Evolutionary conservation across 805 yeast species (phyloP), one percentile per base, ranked within the genome.

Genomic region (Zygosaccharomyces gambellarensis): DNA sequence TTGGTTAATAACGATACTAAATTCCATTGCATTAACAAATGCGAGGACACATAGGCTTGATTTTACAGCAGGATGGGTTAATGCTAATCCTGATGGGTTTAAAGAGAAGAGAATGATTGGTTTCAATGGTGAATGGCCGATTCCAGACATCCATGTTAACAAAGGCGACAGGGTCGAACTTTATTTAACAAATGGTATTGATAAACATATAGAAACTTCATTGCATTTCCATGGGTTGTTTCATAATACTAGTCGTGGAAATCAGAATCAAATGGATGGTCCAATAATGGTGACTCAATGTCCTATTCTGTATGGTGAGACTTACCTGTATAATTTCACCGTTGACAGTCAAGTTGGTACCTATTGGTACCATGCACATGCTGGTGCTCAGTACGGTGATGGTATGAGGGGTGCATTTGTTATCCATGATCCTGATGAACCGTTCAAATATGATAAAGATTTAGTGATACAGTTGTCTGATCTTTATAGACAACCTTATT

Each of bases 321-420:
- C 88, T 2, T 77, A 75, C 62, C 64, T 82, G 40, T 86, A 86
- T 68, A 85, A 85, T 67, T 85, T 86, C 60, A 81, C 85, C 2
- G 83, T 84, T 8, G 74, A 67, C 6, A 75, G 79, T 53, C 90
- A 86, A 64, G 80, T 71, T 3, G 95, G 95, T 45, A 77, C 88
- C n/a, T 86, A 74, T 68, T 86, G 95, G 95, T 86, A 85, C 65
- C 95, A 86, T 64, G 81, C 89, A 4, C 95, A 86, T 59, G 74
- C 82, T 34, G 90, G 88, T 0, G 71, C 85, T 11, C 94, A 86
- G 61, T 86, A 86, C 58, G 80, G 85, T 48, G 95, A 86, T 65
- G 95, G 95, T 0, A 68, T 86, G 52, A 74, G 92, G 57, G 90
- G 85, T 0, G 67, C 85, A 36, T 75, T 86, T 50, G 74, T 85